Evolutionary conservation across 371 early-diverging fungal genomes (phyloP).

Genomic region (Syncephalastrum sp.): DNA sequence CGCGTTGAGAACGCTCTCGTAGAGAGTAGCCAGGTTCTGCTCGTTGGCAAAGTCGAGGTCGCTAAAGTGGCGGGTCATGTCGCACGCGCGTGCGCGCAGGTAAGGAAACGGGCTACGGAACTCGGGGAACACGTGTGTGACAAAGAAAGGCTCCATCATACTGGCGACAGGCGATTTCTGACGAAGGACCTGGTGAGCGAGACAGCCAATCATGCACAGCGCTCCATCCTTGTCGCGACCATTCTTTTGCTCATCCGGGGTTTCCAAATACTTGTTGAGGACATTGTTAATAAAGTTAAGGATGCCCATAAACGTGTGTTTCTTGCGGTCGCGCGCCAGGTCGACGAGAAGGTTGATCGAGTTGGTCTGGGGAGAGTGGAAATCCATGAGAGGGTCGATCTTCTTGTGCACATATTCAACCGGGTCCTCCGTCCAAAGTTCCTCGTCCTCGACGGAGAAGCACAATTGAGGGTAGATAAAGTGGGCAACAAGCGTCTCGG

Average conservation of each 20-base stretch:
- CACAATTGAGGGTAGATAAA: constrained; percentile 90
- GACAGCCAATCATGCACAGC: constrained; percentile 74
- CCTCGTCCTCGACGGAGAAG: constrained; percentile 78
- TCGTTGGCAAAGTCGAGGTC: constrained; percentile 41
- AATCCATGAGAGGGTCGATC: constrained; percentile 78
- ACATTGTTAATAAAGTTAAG: constrained; percentile 72
- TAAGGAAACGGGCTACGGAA: constrained; percentile 76
- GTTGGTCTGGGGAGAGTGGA: constrained; percentile 65
- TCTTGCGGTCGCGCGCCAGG: constrained; percentile 74
- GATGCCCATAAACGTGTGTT: constrained; percentile 75
- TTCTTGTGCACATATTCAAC: constrained; percentile 90
- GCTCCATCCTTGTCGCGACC: constrained; percentile 88
- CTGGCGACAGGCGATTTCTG: constrained; percentile 62
- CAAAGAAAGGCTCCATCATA: constrained; percentile 80
- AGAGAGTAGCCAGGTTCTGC: constrained; percentile 52
- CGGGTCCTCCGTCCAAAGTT: constrained; percentile 90
- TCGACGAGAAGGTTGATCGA: constrained; percentile 70
- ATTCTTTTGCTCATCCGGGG: constrained; percentile 64
- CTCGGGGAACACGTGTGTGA: constrained; percentile 83
- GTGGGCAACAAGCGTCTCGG: constrained; percentile 71
- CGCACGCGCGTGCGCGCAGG: constrained; percentile 70
- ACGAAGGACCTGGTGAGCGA: constrained; percentile 60
- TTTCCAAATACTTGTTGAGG: constrained; percentile 52
- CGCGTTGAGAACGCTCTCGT: constrained; percentile 63
- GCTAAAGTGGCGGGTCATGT: constrained; percentile 40